Evolutionary conservation across 768 basidiomycete genomes (phyloP), one percentile per base, ranked within the genome.

Genomic region (Serendipita indica): DNA sequence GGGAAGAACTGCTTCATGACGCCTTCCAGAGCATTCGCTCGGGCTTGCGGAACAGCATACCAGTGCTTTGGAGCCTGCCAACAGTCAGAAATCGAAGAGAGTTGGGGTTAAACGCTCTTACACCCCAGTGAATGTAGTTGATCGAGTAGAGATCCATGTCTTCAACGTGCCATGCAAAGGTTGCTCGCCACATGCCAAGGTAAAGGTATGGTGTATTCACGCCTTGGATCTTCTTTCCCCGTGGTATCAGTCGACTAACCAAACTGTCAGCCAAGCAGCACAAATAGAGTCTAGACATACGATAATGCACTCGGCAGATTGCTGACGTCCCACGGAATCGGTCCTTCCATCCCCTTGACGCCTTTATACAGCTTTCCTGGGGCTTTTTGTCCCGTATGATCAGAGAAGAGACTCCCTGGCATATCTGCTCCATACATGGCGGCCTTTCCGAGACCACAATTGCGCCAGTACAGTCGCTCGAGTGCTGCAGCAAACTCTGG

Each of bases 131-230:
- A 58, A 99, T 89, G 68, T 92, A 98, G 68, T 99, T 99, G 73
- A 99, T 98, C 59, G 90, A 93, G 71, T 94, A 97, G 1, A 99
- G 77, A 67, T 99, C 96, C 89, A 97, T 96, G 70, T 99, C 96
- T 70, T 99, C 96, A 49, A 99, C 96, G 65, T 99, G 96, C 94
- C 96, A 99, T 0, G 92, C 89, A 70, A 98, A 98, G 0, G 91
- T 91, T 22, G 94, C 94, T 56, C 92, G 77, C 96, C 96, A 99
- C 93, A 97, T 98, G 63, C 96, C 96, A 68, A 93, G 98, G 70
- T 98, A 98, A 1, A 98, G 79, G 68, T 98, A 98, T 0, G 94
- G 94, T 2, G 91, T 85, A 67, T 98, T 98, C 49, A 99, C 96
- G 6, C 96, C 96, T 0, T 94, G 93, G 27, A 99, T 73, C 37